Conservation (phyloP, 2,329 filamentous ascomycete genomes). For the Lasiodiplodia hormozganensis region DNA sequence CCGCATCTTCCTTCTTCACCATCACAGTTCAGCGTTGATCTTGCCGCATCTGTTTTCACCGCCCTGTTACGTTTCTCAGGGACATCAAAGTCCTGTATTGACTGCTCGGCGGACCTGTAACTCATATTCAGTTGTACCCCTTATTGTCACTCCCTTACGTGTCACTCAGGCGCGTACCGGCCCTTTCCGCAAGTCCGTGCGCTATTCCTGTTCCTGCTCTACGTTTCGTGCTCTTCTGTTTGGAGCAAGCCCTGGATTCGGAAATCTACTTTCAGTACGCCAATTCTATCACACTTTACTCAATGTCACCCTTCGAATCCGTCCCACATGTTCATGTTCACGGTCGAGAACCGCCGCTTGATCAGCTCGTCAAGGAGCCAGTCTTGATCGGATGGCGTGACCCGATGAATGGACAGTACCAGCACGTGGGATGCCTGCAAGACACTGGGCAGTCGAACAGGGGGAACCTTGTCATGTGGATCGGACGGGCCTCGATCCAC, state of each 20-base stretch:
- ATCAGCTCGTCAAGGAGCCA: conserved; percentile 3
- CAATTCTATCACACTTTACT: not conserved
- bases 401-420: not conserved
- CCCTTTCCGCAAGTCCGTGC: not conserved
- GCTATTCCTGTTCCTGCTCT: not conserved
- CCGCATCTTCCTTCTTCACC: not conserved
- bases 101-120: not conserved
- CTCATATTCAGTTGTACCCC: not conserved
- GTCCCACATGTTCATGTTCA: not conserved
- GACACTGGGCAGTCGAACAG: not conserved
- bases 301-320: not conserved
- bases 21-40: not conserved
- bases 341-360: not conserved
- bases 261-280: too few relatives aligned
- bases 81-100: not conserved
- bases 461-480: not conserved
- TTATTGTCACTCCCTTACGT: not conserved
- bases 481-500: not conserved
- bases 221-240: too few relatives aligned
- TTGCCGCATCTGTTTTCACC: not conserved
- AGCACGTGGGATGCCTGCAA: conserved; percentile 3
- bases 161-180: not conserved
- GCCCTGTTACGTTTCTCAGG: not conserved
- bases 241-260: too few relatives aligned
- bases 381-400: conserved; percentile 7